Base-by-base conservation (phyloP, 768 basidiomycete species). In the Cyclocybe aegerita region DNA sequence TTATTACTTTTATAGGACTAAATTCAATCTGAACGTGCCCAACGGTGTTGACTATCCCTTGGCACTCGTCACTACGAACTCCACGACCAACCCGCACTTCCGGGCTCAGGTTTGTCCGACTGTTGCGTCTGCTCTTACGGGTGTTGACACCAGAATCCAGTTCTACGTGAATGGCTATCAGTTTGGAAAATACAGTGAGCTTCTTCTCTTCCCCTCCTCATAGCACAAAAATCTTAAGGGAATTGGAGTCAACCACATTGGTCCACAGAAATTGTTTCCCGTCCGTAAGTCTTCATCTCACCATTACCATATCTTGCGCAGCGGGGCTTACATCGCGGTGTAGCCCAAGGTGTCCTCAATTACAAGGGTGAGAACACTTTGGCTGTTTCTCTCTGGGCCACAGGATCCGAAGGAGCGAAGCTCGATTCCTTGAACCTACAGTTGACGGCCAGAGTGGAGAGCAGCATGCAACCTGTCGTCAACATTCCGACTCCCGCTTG, bases 341-440 rank as follows among this genome's bases (percentile, higher is more conserved):
- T 23, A 76, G 77, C 78, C 4, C 73, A 79, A 67, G 79, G 78
- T 17, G 77, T 80, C 48, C 49, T 80, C 38, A 72, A 79, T 42
- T 78, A 79, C 49, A 67, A 72, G 14, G 77, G 78, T 14, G 50
- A 31, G 9, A 79, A 80, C 52, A 78, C 77, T 3, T 63, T 80
- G 7, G 77, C 73, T 4, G 63, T 79, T 9, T 78, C 78, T 12
- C 62, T 79, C 6, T 79, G 78, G 78, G 75, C 77, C 12, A 62
- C 64, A 8, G 72, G 58, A 10, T 43, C 60, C 9, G 61, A 50
- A n/a, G 79, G 78, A 9, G 78, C 73, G 7, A 73, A 68, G 40
- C 59, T 80, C 7, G 57, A 70, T 46, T 71, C 72, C 4, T 50
- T 79, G 8, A 61, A 55, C 14, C 65, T 80, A 9, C 52, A 70